These are phyloP conservation scores for Scedosporium apiospermum DNA, from an alignment of 2,329 filamentous ascomycete genomes.

Conservation along the genomic window DNA sequence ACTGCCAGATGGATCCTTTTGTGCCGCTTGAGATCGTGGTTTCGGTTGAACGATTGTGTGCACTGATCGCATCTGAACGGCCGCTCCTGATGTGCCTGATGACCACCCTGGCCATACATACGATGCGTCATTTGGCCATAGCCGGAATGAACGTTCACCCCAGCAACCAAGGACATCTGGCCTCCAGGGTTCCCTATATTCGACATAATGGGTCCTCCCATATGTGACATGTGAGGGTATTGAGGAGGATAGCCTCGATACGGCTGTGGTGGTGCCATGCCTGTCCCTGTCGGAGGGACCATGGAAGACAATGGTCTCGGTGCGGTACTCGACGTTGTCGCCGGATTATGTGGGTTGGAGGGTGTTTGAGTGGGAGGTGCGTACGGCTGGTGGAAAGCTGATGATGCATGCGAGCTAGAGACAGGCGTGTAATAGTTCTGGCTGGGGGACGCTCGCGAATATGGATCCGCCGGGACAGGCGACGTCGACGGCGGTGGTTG, in stretches of 20 bases:
- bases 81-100: slow-evolving; percentile 49
- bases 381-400: slow-evolving; percentile 3
- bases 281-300: slow-evolving; percentile 11
- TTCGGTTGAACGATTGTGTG: slow-evolving; percentile 87
- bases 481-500: slow-evolving; percentile 4
- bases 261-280: slow-evolving; percentile 39
- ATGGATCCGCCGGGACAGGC: slow-evolving; percentile 7
- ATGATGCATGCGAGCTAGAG: background rate
- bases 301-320: slow-evolving; percentile 14
- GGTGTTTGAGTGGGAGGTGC: slow-evolving; percentile 5
- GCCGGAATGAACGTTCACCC: slow-evolving; percentile 18
- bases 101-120: slow-evolving; percentile 46
- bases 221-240: slow-evolving; percentile 16
- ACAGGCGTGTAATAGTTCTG: slow-evolving; percentile 9
- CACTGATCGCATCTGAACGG: slow-evolving; percentile 94
- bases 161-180: slow-evolving; percentile 61
- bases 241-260: slow-evolving; percentile 33
- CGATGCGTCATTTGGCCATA: slow-evolving; percentile 41
- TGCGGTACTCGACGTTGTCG: slow-evolving; percentile 24
- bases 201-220: slow-evolving; percentile 56
- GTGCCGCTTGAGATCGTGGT: slow-evolving; percentile 92
- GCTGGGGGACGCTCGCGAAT: slow-evolving; percentile 8
- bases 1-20: slow-evolving; percentile 91
- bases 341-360: background rate
- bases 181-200: slow-evolving; percentile 67